Evolutionary conservation across 1,139 yeast species (phyloP), one percentile per base, ranked within the genome.

Genomic region (Lizanozyma gosingica): DNA sequence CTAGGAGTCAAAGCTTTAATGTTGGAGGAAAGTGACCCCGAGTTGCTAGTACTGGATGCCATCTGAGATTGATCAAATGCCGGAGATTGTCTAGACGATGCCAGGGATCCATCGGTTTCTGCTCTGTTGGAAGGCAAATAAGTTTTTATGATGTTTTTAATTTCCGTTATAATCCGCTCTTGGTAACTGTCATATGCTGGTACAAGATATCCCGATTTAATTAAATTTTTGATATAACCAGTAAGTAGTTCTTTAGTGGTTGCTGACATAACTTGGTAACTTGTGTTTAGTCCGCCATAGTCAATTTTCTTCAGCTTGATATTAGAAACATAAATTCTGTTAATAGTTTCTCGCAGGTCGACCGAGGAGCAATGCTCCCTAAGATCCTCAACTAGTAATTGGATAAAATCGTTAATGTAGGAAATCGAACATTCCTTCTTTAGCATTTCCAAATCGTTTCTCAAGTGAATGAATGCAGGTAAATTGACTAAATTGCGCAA

Each of bases 181-280:
- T 83, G 86, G 56, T 84, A 88, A 6, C 67, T 54, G 33, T 71
- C 67, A 50, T 82, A 82, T 0, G 94, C 87, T 17, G 75, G 67
- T 2, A 76, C 69, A 36, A 88, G 60, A 50, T 76, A 78, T 32
- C 80, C 83, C 35, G 90, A 76, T 46, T 79, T 73, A 9, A 76
- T 65, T 35, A 87, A 65, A 36, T 83, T 83, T 16, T 60, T 56
- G 18, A 86, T 65, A 40, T 67, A 71, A 1, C 60, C 67, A 6
- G 62, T 61, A 4, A 86, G 57, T 17, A 63, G 56, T 1, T 47
- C 45, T 45, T 73, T 71, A 35, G 71, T 62, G 0, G 51, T 53
- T 0, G 63, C 62, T 6, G 56, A 52, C 4, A 79, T 51, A 2
- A 46, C 50, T 34, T 59, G 59, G 49, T 71, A 78, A 0, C 61